Percentiles rank a stretch among this genome's conserved stretches.
phyloP scores from a whole-genome alignment of 306 rosid genomes.

The Geum urbanum region DNA sequence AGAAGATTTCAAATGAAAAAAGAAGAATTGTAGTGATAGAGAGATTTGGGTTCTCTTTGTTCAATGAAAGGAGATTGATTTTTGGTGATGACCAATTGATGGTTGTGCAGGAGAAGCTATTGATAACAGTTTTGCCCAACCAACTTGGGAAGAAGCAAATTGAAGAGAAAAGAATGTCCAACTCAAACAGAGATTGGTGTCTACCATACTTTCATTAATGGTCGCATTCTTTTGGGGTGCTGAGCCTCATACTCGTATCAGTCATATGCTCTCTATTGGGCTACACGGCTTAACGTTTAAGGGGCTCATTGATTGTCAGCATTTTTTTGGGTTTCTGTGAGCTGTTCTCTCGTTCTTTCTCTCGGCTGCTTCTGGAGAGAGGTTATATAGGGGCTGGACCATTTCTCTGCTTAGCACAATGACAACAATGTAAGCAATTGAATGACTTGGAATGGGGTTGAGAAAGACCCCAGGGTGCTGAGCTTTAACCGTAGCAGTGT shows the following conservation, averaged over 20 bases:
- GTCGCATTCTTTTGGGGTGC: slow-evolving; percentile 17
- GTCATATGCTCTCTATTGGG: neutral
- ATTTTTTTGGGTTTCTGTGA: slow-evolving; percentile 53
- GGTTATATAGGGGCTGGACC: neutral
- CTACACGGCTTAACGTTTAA: neutral
- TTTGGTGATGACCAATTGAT: neutral
- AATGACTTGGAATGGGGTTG: neutral
- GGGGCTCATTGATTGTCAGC: slow-evolving; percentile 37
- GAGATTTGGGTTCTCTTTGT: slow-evolving; percentile 11
- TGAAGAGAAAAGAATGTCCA: slow-evolving; percentile 44
- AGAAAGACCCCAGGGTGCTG: neutral
- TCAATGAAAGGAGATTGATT: neutral
- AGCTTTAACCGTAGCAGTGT: neutral
- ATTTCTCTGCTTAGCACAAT: neutral
- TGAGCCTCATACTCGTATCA: slow-evolving; percentile 2
- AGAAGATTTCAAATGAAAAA: neutral
- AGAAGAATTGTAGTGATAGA: neutral
- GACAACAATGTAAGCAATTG: neutral
- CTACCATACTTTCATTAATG: slow-evolving; percentile 39
- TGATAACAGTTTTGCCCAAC: slow-evolving; percentile 7
- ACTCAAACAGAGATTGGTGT: neutral
- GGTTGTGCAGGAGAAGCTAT: neutral
- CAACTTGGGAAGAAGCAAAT: slow-evolving; percentile 10
- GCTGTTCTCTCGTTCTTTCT: slow-evolving; percentile 7
- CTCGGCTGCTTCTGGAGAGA: neutral